Conservation (phyloP, 768 basidiomycete species). For the Candolleomyces eurysporus region DNA sequence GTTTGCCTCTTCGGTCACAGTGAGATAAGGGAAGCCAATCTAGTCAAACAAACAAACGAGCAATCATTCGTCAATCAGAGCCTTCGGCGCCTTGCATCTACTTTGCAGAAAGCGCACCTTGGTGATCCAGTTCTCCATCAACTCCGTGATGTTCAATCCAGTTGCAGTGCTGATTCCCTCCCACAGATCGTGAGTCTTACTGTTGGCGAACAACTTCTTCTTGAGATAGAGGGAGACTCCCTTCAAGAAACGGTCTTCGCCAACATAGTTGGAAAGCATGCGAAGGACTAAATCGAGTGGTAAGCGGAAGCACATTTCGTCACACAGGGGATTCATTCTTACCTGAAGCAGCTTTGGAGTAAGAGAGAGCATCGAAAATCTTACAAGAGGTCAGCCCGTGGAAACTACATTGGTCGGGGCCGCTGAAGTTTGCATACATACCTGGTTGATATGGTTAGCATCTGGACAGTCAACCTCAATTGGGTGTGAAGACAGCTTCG, state of each 20-base stretch:
- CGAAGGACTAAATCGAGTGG: constrained; percentile 61
- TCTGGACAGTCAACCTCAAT: constrained; percentile 91
- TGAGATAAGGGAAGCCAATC: constrained; percentile 86
- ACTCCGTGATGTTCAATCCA: constrained; percentile 64
- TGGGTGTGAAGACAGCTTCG: constrained; percentile 86
- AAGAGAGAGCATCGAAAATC: constrained; percentile 89
- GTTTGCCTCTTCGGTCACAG: constrained; percentile 71
- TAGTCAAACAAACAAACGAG: constrained; percentile 6
- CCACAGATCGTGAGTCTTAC: constrained; percentile 85
- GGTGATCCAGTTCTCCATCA: constrained; percentile 92
- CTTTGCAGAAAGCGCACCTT: constrained; percentile 45
- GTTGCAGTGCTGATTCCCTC: constrained; percentile 77
- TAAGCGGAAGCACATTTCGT: background rate
- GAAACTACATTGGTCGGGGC: too few relatives aligned
- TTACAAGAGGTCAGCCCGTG: constrained; percentile 24
- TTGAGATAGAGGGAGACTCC: constrained; percentile 93
- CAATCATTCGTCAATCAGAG: background rate
- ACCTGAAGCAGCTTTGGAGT: constrained; percentile 83
- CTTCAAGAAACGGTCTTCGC: constrained; percentile 83
- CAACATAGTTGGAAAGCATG: constrained; percentile 88
- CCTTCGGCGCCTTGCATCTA: too few relatives aligned
- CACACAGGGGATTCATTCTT: constrained; percentile 11
- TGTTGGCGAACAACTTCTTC: constrained; percentile 81
- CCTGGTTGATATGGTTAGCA: constrained; percentile 80
- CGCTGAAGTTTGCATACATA: constrained; percentile 16